Conservation (phyloP, 108 stramenopile genomes). For the Chaetoceros tenuissimus region DNA sequence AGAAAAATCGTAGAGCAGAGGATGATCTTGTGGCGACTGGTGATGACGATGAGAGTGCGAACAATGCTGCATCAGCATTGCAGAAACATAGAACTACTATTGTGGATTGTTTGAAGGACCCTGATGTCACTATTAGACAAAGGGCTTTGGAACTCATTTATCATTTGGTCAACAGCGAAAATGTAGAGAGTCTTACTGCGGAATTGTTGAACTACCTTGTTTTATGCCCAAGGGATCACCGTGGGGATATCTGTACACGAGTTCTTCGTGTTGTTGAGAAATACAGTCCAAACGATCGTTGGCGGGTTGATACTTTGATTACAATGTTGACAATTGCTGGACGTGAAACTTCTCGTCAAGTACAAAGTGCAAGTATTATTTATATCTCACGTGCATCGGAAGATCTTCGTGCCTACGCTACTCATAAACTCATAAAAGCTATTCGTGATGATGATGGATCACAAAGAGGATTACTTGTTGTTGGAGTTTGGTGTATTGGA, state of each 20-base stretch:
- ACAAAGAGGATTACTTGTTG: constrained; percentile 76
- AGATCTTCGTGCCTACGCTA: constrained; percentile 78
- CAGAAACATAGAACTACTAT: constrained; percentile 90
- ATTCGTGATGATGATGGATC: constrained; percentile 83
- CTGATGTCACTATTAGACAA: constrained; percentile 97
- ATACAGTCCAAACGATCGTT: constrained; percentile 83
- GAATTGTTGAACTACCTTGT: constrained; percentile 98
- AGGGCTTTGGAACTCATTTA: constrained; percentile 98
- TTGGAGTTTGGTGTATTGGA: constrained; percentile 94
- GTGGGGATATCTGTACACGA: constrained; percentile 80
- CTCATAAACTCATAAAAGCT: constrained; percentile 88
- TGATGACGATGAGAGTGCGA: constrained; percentile 30
- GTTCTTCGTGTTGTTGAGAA: constrained; percentile 85
- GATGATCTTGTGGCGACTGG: constrained; percentile 10
- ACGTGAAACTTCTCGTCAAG: constrained; percentile 62
- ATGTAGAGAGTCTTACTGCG: constrained; percentile 81
- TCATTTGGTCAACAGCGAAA: constrained; percentile 88
- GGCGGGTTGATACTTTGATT: constrained; percentile 94
- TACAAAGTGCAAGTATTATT: constrained; percentile 67
- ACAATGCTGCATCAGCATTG: constrained; percentile 73
- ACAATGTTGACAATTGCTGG: constrained; percentile 96
- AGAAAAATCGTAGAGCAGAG: constrained; percentile 10
- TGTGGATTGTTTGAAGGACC: constrained; percentile 97
- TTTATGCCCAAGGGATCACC: constrained; percentile 89
- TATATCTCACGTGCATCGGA: constrained; percentile 75